These are phyloP conservation scores for Crucibulum laeve DNA, from an alignment of 768 basidiomycete species.

Conservation along the genomic window DNA sequence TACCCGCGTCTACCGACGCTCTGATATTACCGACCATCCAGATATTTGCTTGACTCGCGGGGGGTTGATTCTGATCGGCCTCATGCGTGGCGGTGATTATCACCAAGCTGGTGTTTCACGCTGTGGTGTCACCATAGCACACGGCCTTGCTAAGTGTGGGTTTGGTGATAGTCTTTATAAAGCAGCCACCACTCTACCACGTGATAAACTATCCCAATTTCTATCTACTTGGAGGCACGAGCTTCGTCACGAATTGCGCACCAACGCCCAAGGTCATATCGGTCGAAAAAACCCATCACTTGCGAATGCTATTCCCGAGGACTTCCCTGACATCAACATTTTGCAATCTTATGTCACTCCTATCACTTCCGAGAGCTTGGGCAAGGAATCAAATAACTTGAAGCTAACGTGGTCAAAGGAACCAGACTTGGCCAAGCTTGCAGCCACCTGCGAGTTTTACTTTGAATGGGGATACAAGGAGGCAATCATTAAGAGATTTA, in stretches of 20 bases:
- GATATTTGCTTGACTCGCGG: constrained; percentile 52
- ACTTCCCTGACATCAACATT: constrained; percentile 72
- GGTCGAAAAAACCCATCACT: constrained; percentile 62
- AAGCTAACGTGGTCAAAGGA: constrained; percentile 48
- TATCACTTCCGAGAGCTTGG: constrained; percentile 63
- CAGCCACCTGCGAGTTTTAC: constrained; percentile 76
- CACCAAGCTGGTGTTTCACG: constrained; percentile 63
- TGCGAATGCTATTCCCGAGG: constrained; percentile 56
- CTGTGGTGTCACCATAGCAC: constrained; percentile 69
- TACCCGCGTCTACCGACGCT: constrained; percentile 37
- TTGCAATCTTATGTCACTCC: constrained; percentile 78
- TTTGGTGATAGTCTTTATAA: constrained; percentile 68
- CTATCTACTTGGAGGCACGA: constrained; percentile 61
- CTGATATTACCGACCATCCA: constrained; percentile 35
- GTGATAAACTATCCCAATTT: constrained; percentile 43
- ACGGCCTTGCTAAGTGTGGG: constrained; percentile 77
- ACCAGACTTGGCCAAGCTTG: constrained; percentile 67
- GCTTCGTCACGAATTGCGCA: constrained; percentile 59
- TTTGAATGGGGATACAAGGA: constrained; percentile 93
- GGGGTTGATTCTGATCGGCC: constrained; percentile 78
- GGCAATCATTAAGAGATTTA: constrained; percentile 77
- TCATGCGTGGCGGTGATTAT: constrained; percentile 91
- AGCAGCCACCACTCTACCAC: constrained; percentile 48
- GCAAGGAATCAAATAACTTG: constrained; percentile 30
- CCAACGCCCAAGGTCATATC: constrained; percentile 61